Base-by-base conservation (phyloP, 768 basidiomycete genomes). In the Pisolithus microcarpus region DNA sequence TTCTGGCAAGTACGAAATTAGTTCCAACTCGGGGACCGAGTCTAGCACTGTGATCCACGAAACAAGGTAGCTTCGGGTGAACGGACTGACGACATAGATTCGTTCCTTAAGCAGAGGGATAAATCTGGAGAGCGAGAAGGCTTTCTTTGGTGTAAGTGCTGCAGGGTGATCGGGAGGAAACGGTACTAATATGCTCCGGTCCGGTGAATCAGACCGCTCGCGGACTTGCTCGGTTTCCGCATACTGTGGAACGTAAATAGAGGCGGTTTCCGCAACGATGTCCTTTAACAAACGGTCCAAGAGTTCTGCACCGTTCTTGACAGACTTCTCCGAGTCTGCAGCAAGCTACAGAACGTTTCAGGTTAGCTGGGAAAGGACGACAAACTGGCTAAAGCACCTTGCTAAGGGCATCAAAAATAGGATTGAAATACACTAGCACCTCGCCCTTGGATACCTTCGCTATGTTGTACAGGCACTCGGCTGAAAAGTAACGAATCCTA, bases 401-500 rank as follows among this genome's bases (percentile, higher is more conserved):
- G 75, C 91, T 93, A 54, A 98, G 76, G 1, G 93, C 87, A 69
- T 98, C 96, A 60, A 99, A 99, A 50, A 98, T 91, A 51, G 94
- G 92, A 63, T 99, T 99, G 73, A 97, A 99, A 65, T 94, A 96
- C 13, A 97, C 82, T 51, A 99, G 72, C 30, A 98, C 85, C 67
- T 97, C 95, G 37, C 95, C 96, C 61, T 96, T 95, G 30, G 93
- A 95, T 15, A 96, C 94, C 68, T 94, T 91, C 24, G 89, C 91
- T 56, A 99, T 94, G 70, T 99, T 99, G 73, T 99, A 99, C 56
- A 99, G 72, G 62, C 93, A 95, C 65, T 99, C 96, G 23, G 92
- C 94, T 5, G 95, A 95, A 73, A 96, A 97, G 71, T 98, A 99
- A 40, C 92, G 82, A 53, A 98, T 91, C 63, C 92, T 79, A 70